Evolutionary conservation across 192 early-diverging fungal species (phyloP).

Genomic region (Podila verticillata): DNA sequence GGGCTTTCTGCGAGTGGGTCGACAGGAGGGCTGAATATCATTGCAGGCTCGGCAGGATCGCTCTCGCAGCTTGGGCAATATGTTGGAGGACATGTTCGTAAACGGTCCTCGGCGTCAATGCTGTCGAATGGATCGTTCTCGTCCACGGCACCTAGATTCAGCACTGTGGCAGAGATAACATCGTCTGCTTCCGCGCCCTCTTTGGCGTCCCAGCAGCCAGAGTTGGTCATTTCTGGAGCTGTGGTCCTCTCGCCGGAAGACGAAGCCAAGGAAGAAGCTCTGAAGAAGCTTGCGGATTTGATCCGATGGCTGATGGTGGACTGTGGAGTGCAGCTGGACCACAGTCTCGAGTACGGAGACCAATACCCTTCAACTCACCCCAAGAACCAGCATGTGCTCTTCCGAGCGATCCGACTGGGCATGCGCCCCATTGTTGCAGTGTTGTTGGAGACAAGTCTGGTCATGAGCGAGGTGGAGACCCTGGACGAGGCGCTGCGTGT

Average conservation of each 20-base stretch:
- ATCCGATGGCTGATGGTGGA: slow-evolving; percentile 47
- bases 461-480: slow-evolving; percentile 35
- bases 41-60: not conserved
- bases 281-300: slow-evolving; percentile 41
- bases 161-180: slow-evolving; percentile 25
- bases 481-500: slow-evolving; percentile 47
- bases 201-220: not conserved
- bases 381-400: slow-evolving; percentile 48
- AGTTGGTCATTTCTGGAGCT: slow-evolving; percentile 6
- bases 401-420: slow-evolving; percentile 36
- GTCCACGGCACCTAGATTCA: slow-evolving; percentile 12
- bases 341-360: slow-evolving; percentile 28
- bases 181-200: not conserved
- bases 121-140: slow-evolving; percentile 27
- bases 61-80: slow-evolving; percentile 1
- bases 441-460: slow-evolving; percentile 36
- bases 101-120: slow-evolving; percentile 18
- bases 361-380: slow-evolving; percentile 35
- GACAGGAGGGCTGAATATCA: not conserved
- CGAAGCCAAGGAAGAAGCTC: slow-evolving; percentile 41
- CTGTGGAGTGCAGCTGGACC: slow-evolving; percentile 28
- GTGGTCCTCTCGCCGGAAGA: slow-evolving; percentile 36
- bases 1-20: not conserved
- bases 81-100: slow-evolving; percentile 35
- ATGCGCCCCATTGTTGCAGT: slow-evolving; percentile 47